Evolutionary conservation across 2,329 filamentous ascomycete species (phyloP).

Genomic region (Diplocarpon rosae): DNA sequence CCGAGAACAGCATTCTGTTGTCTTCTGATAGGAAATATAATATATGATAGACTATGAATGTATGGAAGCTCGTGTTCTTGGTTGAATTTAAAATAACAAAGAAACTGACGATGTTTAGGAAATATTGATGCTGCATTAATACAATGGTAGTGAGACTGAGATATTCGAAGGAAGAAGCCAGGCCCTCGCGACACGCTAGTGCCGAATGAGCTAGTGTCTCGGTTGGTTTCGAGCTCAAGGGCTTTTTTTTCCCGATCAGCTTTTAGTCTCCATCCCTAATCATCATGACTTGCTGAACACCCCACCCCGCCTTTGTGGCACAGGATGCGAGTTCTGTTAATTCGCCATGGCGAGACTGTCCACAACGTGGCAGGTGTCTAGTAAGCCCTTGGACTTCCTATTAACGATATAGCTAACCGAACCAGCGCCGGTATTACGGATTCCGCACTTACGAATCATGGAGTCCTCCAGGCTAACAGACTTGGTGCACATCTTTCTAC

Average conservation of each 20-base stretch:
- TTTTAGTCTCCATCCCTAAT: conserved; percentile 2
- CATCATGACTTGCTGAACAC: conserved; percentile 14
- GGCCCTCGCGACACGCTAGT: no score
- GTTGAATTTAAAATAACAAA: no score
- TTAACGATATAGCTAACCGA: conserved; percentile 9
- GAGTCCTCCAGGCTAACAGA: conserved; percentile 64
- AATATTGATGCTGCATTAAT: no score
- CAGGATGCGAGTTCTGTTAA: conserved; percentile 58
- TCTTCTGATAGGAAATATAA: no score
- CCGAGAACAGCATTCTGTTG: no score
- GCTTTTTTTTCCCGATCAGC: background rate
- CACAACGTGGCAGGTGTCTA: conserved; percentile 75
- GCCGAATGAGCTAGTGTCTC: no score
- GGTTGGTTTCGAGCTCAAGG: no score
- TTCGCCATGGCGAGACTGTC: conserved; percentile 83
- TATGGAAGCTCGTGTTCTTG: no score
- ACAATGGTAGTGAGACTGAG: no score
- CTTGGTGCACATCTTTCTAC: conserved; percentile 57
- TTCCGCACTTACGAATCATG: conserved; percentile 71
- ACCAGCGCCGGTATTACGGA: conserved; percentile 68
- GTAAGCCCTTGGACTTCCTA: conserved; percentile 34
- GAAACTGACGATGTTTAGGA: no score
- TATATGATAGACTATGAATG: no score
- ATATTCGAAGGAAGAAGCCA: no score
- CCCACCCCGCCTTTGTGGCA: conserved; percentile 16